A percentile compares a stretch with the other conserved stretches of the same genome.
phyloP scores from a whole-genome alignment of 2,329 filamentous ascomycete genomes.

The Phyllosticta ampelicida region DNA sequence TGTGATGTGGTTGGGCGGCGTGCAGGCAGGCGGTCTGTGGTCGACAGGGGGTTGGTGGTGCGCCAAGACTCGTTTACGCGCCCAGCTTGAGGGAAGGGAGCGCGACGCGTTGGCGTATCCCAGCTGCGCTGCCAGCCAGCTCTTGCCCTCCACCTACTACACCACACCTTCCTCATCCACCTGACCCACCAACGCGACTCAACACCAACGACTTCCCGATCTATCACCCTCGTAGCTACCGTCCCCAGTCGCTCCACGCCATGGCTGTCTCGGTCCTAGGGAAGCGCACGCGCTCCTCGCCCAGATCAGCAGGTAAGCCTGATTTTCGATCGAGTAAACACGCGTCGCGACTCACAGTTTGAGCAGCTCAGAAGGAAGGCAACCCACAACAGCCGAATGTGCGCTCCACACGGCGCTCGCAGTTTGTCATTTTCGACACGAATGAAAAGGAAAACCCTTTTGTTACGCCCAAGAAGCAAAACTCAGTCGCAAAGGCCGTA shows the following conservation, averaged over 20 bases:
- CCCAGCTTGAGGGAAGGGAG: too few species aligned
- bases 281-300: constrained; percentile 28
- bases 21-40: too few species aligned
- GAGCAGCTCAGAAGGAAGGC: not conserved
- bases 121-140: not conserved
- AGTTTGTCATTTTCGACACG: constrained; percentile 41
- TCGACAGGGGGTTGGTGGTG: too few species aligned
- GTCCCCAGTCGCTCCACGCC: not conserved
- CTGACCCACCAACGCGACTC: not conserved
- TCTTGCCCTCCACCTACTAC: not conserved
- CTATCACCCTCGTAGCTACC: not conserved
- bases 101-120: not conserved
- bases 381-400: constrained; percentile 2
- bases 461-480: constrained; percentile 25
- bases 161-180: not conserved
- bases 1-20: too few species aligned
- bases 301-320: constrained; percentile 12
- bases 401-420: constrained; percentile 31
- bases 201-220: not conserved
- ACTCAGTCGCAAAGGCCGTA: constrained; percentile 28
- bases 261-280: constrained; percentile 28
- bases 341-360: constrained; percentile 16
- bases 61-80: too few species aligned
- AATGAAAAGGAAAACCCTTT: constrained; percentile 60
- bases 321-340: constrained; percentile 17